A percentile compares a stretch with the other conserved stretches of the same genome.
Evolutionary conservation across 1,139 yeast species (phyloP).

Genomic region (Taphrina populina): DNA sequence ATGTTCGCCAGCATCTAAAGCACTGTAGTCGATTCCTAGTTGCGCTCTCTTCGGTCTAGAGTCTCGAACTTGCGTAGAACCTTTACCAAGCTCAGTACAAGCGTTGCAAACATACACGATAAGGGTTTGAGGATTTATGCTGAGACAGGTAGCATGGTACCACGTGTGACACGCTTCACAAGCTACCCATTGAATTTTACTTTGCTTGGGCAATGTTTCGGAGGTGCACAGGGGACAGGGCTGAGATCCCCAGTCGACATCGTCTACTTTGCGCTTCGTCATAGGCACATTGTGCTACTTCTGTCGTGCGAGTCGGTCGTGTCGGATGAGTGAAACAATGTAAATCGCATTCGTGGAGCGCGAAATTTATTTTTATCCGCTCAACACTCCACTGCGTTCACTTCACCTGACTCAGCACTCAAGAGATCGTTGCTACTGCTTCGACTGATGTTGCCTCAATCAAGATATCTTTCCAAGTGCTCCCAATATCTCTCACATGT

Average conservation of each 20-base stretch:
- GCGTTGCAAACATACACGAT: background rate
- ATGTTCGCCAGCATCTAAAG: conserved; percentile 75
- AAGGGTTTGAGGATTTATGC: background rate
- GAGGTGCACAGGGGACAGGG: conserved; percentile 1
- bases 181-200: conserved; percentile 18
- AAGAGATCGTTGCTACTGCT: no score
- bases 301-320: no score
- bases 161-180: conserved; percentile 29
- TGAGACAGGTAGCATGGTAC: conserved; percentile 20
- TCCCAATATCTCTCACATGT: conserved; percentile 3
- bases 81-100: background rate
- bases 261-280: conserved; percentile 8
- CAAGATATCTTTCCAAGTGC: conserved; percentile 7
- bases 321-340: no score
- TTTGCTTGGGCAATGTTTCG: background rate
- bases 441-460: conserved; percentile 24
- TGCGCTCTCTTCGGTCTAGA: conserved; percentile 25
- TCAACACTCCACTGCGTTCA: no score
- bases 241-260: background rate
- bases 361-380: no score
- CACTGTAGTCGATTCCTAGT: conserved; percentile 59
- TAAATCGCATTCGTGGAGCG: no score
- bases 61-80: conserved; percentile 14
- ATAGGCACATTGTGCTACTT: no score
- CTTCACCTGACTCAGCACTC: no score